phyloP scores from a whole-genome alignment of 345 rosid genomes.

The Odontarrhena argentea region DNA sequence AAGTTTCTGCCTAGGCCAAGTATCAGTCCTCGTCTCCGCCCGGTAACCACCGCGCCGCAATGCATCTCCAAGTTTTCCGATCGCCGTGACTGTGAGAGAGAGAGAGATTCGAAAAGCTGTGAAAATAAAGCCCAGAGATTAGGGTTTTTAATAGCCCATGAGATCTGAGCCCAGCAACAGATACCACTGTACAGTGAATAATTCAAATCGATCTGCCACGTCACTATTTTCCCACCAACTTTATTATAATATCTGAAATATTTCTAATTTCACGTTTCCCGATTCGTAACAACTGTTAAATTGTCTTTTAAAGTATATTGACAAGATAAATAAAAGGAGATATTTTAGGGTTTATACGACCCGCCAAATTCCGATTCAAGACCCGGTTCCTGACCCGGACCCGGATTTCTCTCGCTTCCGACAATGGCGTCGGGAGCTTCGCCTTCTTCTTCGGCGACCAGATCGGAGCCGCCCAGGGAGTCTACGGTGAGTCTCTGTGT shows the following conservation, averaged over 20 bases:
- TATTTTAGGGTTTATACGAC: constrained; percentile 63
- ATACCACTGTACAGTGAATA: constrained; percentile 26
- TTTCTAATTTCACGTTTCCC: constrained; percentile 32
- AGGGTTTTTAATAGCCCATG: constrained; percentile 31
- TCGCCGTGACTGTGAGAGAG: constrained; percentile 29
- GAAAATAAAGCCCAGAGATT: constrained; percentile 26
- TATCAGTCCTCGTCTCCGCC: constrained; percentile 48
- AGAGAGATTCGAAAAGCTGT: neutral
- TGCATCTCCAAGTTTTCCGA: constrained; percentile 39
- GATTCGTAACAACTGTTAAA: constrained; percentile 22
- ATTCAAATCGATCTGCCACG: constrained; percentile 49
- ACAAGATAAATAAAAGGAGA: constrained; percentile 21
- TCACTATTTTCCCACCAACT: constrained; percentile 49
- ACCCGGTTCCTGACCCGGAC: constrained; percentile 51
- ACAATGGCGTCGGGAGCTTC: constrained; percentile 67
- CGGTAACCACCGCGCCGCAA: constrained; percentile 46
- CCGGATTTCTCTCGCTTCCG: constrained; percentile 42
- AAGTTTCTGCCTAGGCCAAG: constrained; percentile 38
- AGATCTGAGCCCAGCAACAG: constrained; percentile 20
- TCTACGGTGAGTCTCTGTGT: constrained; percentile 38
- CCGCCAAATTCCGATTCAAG: constrained; percentile 57
- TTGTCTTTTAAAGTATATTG: constrained; percentile 10
- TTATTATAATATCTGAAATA: neutral
- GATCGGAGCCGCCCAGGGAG: constrained; percentile 61
- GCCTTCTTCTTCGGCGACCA: constrained; percentile 57